These are phyloP conservation scores for Saturnispora kantuleensis DNA, from an alignment of 805 yeast species.

Conservation along the genomic window DNA sequence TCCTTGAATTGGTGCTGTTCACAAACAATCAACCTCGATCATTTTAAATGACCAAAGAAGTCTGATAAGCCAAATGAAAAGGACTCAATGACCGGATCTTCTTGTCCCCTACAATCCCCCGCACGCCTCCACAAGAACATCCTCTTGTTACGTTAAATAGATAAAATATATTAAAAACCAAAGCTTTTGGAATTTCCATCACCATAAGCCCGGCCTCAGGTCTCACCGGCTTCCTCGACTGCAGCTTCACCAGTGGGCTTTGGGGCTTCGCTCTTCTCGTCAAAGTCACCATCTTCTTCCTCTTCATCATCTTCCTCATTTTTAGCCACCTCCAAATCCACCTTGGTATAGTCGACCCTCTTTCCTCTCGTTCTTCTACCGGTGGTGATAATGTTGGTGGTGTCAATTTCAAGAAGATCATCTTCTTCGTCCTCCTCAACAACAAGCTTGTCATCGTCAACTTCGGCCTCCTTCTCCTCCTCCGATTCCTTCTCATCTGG, in stretches of 20 bases:
- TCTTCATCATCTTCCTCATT: constrained; percentile 34
- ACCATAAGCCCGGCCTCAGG: neutral
- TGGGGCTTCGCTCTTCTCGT: constrained; percentile 26
- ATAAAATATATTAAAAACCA: too few species aligned
- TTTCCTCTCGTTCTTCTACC: constrained; percentile 90
- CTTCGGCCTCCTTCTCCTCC: constrained; percentile 30
- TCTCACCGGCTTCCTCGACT: neutral
- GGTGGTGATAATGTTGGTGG: constrained; percentile 70
- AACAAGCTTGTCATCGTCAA: constrained; percentile 42
- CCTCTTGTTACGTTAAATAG: too few species aligned
- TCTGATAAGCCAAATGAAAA: too few species aligned
- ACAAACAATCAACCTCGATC: too few species aligned
- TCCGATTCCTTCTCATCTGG: constrained; percentile 17
- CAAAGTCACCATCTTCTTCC: constrained; percentile 37
- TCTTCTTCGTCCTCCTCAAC: constrained; percentile 68
- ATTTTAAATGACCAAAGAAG: too few species aligned
- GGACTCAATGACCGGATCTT: too few species aligned
- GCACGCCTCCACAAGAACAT: too few species aligned
- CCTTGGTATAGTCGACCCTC: constrained; percentile 74
- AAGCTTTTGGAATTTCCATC: too few species aligned
- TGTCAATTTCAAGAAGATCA: constrained; percentile 70
- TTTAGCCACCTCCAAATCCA: constrained; percentile 55
- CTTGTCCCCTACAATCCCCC: too few species aligned
- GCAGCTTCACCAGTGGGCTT: neutral
- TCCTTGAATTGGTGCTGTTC: too few species aligned